These are phyloP conservation scores for Fusarium sp. DNA, from an alignment of 2,329 filamentous ascomycete species.

Conservation along the genomic window DNA sequence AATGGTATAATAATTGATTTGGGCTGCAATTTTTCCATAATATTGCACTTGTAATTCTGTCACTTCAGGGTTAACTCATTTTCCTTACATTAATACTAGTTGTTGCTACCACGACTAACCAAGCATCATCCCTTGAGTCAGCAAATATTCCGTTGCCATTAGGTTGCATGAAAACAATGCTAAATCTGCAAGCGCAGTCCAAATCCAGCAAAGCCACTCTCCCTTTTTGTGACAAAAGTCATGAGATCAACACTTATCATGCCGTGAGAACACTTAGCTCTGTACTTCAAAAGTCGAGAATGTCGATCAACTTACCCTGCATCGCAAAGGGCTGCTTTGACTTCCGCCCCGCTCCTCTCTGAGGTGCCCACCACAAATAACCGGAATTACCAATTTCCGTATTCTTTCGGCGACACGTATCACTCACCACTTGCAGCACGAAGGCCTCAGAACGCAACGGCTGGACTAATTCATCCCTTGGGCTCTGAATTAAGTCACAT, in stretches of 20 bases:
- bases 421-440: too few species aligned
- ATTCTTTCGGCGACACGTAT: not conserved
- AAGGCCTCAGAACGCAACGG: not conserved
- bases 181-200: not conserved
- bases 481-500: not conserved
- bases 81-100: too few species aligned
- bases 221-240: not conserved
- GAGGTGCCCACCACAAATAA: not conserved
- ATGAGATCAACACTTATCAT: not conserved
- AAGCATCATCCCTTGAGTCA: not conserved
- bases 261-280: too few species aligned
- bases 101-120: accelerated
- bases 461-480: not conserved
- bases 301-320: not conserved
- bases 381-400: not conserved
- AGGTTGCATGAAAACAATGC: not conserved
- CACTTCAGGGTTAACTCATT: not conserved
- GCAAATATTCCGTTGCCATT: not conserved
- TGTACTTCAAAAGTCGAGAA: not conserved
- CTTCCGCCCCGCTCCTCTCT: not conserved
- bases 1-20: too few species aligned
- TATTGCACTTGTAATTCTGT: not conserved
- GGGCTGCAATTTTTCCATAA: too few species aligned
- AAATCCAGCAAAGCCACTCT: not conserved
- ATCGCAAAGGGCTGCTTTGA: not conserved